phyloP scores from a whole-genome alignment of 148 eudicot genomes.

The Chenopodium formosanum region DNA sequence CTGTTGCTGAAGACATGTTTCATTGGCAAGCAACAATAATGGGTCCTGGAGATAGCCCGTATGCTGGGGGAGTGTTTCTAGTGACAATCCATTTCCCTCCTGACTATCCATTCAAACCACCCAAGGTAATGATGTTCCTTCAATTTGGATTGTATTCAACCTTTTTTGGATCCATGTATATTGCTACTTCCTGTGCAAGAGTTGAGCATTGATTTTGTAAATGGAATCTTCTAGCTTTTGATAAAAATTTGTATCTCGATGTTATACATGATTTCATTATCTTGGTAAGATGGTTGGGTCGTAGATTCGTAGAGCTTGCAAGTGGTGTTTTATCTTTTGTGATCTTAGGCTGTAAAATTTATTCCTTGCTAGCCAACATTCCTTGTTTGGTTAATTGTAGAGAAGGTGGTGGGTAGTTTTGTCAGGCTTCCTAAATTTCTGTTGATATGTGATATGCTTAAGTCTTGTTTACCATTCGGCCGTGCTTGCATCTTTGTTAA shows the following conservation, averaged over 20 bases:
- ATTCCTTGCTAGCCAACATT: neutral
- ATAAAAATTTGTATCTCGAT: neutral
- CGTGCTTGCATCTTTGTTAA: neutral
- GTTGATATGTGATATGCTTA: neutral
- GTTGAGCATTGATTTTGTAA: neutral
- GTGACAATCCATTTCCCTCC: constrained; percentile 75
- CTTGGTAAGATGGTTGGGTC: neutral
- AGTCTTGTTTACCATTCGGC: neutral
- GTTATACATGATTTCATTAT: neutral
- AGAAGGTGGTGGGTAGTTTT: neutral
- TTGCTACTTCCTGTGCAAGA: neutral
- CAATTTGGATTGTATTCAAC: neutral
- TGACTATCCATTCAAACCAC: constrained; percentile 72
- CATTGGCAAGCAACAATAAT: constrained; percentile 86
- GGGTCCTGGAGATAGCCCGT: constrained; percentile 74
- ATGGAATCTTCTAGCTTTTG: neutral
- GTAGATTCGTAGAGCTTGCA: neutral
- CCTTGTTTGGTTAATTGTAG: neutral
- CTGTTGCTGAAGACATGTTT: constrained; percentile 72
- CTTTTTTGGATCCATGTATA: no score
- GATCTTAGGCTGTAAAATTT: neutral
- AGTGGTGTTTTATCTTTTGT: neutral
- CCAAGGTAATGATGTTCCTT: constrained; percentile 40
- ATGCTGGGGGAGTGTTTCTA: constrained; percentile 67
- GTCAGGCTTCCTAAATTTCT: neutral